Evolutionary conservation across 2,329 filamentous ascomycete species (phyloP).

Genomic region (Clonostachys rosea): DNA sequence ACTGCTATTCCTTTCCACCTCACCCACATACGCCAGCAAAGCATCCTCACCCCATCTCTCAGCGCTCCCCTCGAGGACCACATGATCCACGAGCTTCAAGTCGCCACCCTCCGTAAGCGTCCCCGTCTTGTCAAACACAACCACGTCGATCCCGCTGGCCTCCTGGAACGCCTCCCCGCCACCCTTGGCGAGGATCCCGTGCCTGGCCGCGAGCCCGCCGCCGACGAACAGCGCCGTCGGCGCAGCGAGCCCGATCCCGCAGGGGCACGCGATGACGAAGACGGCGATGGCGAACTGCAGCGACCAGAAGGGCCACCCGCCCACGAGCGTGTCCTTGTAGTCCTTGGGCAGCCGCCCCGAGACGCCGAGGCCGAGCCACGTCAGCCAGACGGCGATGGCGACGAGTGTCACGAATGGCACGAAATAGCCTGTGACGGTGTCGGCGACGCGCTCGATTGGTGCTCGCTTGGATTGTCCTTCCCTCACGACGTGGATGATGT

Average conservation of each 20-base stretch:
- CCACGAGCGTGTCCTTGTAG: slow-evolving; percentile 48
- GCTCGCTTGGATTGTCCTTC: slow-evolving; percentile 74
- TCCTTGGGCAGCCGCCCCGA: slow-evolving; percentile 27
- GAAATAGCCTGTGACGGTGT: slow-evolving; percentile 70
- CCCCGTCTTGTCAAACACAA: slow-evolving; percentile 75
- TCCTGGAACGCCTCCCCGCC: slow-evolving; percentile 76
- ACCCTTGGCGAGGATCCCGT: slow-evolving; percentile 79
- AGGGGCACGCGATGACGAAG: slow-evolving; percentile 83
- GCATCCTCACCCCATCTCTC: slow-evolving; percentile 9
- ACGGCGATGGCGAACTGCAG: slow-evolving; percentile 81
- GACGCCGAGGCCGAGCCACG: slow-evolving; percentile 65
- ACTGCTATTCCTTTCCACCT: slow-evolving; percentile 54
- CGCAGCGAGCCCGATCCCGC: slow-evolving; percentile 78
- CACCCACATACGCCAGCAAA: slow-evolving; percentile 18
- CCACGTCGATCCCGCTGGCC: slow-evolving; percentile 61
- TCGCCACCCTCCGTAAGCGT: slow-evolving; percentile 64
- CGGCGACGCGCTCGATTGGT: slow-evolving; percentile 71
- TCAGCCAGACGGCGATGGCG: slow-evolving; percentile 65
- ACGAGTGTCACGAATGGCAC: slow-evolving; percentile 68
- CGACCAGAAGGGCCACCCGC: slow-evolving; percentile 69
- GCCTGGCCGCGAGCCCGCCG: slow-evolving; percentile 71
- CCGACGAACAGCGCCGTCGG: slow-evolving; percentile 84
- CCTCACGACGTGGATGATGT: slow-evolving; percentile 71
- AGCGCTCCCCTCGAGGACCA: slow-evolving; percentile 20
- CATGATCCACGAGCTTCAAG: slow-evolving; percentile 47